Percentiles rank a stretch among this genome's conserved stretches.
Evolutionary conservation across 768 basidiomycete species (phyloP).

Genomic region (Gloeostereum incarnatum): DNA sequence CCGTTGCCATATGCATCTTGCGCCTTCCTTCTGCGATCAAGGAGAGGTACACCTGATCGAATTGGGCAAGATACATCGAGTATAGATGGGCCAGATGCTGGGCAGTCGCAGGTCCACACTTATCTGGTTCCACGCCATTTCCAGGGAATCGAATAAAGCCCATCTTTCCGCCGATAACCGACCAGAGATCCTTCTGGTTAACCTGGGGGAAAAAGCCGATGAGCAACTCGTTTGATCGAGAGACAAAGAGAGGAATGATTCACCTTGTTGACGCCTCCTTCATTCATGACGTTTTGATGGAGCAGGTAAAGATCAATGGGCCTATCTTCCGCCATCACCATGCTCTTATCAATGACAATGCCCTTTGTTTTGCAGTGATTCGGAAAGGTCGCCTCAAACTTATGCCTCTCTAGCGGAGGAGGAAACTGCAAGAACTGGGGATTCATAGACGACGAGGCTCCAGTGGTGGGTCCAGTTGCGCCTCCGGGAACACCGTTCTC

Average conservation of each 20-base stretch:
- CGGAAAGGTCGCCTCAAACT: slow-evolving; percentile 44
- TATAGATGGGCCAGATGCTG: slow-evolving; percentile 53
- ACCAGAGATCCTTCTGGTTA: slow-evolving; percentile 47
- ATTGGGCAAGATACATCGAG: slow-evolving; percentile 42
- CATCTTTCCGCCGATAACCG: slow-evolving; percentile 57
- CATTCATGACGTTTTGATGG: slow-evolving; percentile 48
- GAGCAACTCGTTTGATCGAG: slow-evolving; percentile 1
- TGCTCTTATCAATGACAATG: slow-evolving; percentile 26
- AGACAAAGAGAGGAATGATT: slow-evolving; percentile 11
- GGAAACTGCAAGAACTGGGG: slow-evolving; percentile 10
- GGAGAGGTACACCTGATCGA: slow-evolving; percentile 48
- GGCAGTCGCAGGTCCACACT: slow-evolving; percentile 52
- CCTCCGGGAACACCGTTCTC: slow-evolving; percentile 1
- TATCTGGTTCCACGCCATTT: slow-evolving; percentile 48
- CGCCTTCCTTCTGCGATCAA: slow-evolving; percentile 21
- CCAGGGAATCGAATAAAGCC: slow-evolving; percentile 59
- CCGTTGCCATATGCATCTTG: slow-evolving; percentile 6
- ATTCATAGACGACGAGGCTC: not conserved
- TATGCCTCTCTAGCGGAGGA: slow-evolving; percentile 37
- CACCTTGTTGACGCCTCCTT: slow-evolving; percentile 44
- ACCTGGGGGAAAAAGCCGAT: slow-evolving; percentile 28
- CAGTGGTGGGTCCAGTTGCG: slow-evolving; percentile 3
- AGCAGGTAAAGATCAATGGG: slow-evolving; percentile 51
- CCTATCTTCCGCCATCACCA: slow-evolving; percentile 42
- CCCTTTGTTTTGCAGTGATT: slow-evolving; percentile 34